Evolutionary conservation across 164 flowering plant species (phyloP).

Genomic region (Aristolochia californica): DNA sequence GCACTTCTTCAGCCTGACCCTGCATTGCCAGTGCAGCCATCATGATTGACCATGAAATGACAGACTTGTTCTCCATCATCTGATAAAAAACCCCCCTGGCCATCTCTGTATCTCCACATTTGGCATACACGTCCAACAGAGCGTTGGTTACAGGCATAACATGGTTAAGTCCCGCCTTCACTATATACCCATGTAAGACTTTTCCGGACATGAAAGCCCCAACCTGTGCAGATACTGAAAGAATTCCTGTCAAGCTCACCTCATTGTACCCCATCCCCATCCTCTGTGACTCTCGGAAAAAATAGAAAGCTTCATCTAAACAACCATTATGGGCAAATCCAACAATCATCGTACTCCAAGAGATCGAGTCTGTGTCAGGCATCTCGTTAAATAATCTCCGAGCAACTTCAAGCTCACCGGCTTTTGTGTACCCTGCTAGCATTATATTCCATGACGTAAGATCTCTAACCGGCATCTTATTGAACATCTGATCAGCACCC

Average conservation of each 20-base stretch:
- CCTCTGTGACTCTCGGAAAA: slow-evolving; percentile 30
- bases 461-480: slow-evolving; percentile 35
- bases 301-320: slow-evolving; percentile 39
- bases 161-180: slow-evolving; percentile 34
- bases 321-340: slow-evolving; percentile 47
- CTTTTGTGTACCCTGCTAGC: slow-evolving; percentile 49
- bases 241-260: slow-evolving; percentile 49
- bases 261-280: slow-evolving; percentile 39
- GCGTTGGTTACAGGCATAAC: slow-evolving; percentile 48
- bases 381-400: slow-evolving; percentile 26
- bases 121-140: slow-evolving; percentile 51
- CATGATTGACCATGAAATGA: slow-evolving; percentile 63
- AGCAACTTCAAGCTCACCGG: slow-evolving; percentile 37
- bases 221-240: slow-evolving; percentile 55
- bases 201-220: slow-evolving; percentile 51
- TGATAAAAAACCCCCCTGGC: slow-evolving; percentile 41
- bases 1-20: slow-evolving; percentile 52
- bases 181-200: slow-evolving; percentile 42
- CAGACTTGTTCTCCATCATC: slow-evolving; percentile 30
- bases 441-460: slow-evolving; percentile 46
- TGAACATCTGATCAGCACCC: slow-evolving; percentile 29
- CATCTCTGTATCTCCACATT: slow-evolving; percentile 45
- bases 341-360: slow-evolving; percentile 70
- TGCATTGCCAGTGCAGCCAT: slow-evolving; percentile 60
- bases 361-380: slow-evolving; percentile 37